Evolutionary conservation across 768 basidiomycete species (phyloP).

Genomic region (Naematelia encephala): DNA sequence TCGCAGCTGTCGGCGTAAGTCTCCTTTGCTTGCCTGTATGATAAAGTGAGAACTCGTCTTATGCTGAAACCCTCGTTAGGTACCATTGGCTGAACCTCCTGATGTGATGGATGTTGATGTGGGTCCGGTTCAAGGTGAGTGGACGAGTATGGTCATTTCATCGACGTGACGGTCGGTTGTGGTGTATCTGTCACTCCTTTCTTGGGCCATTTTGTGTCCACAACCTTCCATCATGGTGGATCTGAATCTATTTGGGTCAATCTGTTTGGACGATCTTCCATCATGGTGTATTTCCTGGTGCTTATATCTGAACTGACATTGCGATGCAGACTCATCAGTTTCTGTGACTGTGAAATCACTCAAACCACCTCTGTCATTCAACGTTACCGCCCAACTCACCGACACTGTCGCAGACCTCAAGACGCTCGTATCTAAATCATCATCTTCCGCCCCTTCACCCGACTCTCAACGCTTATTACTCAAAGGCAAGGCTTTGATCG

Average conservation of each 20-base stretch:
- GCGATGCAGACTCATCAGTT: constrained; percentile 54
- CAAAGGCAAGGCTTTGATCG: constrained; percentile 90
- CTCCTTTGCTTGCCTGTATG: background rate
- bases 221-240: background rate
- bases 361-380: constrained; percentile 77
- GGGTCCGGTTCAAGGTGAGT: constrained; percentile 26
- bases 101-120: constrained; percentile 36
- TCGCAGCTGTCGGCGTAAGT: constrained; percentile 47
- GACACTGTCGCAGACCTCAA: constrained; percentile 82
- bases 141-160: too few relatives aligned
- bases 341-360: constrained; percentile 81
- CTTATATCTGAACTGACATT: background rate
- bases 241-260: background rate
- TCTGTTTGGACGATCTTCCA: too few relatives aligned
- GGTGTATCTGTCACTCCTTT: background rate
- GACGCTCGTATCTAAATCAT: constrained; percentile 61
- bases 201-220: too few relatives aligned
- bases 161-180: background rate
- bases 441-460: constrained; percentile 66
- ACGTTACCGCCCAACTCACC: constrained; percentile 65
- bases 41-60: background rate
- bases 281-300: background rate
- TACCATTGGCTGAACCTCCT: constrained; percentile 42
- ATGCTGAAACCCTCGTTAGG: constrained; percentile 19
- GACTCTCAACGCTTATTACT: constrained; percentile 80